Evolutionary conservation across 345 rosid genomes (phyloP).

Genomic region (Camelina laxa): DNA sequence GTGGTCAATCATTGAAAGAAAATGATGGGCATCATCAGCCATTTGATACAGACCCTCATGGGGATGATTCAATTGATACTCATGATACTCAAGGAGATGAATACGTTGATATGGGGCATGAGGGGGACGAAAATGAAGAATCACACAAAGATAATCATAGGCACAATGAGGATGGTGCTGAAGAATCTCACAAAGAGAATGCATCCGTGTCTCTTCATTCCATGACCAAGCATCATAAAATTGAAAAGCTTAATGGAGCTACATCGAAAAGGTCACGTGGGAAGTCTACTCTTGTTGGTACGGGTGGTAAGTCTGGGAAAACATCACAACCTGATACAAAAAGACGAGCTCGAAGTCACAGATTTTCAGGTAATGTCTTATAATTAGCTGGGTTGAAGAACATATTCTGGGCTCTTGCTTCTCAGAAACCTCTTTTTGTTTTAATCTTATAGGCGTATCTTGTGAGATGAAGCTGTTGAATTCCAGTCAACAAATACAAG

Average conservation of each 20-base stretch:
- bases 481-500: constrained; percentile 75
- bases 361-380: constrained; percentile 54
- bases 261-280: constrained; percentile 45
- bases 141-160: constrained; percentile 35
- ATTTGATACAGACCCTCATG: constrained; percentile 55
- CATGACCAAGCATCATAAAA: constrained; percentile 45
- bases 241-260: constrained; percentile 47
- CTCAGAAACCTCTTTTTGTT: constrained; percentile 18
- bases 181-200: constrained; percentile 45
- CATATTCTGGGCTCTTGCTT: background rate
- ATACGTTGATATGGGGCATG: constrained; percentile 53
- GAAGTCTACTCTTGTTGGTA: constrained; percentile 41
- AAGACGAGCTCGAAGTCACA: constrained; percentile 58
- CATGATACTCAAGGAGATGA: constrained; percentile 53
- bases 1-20: constrained; percentile 45
- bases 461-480: constrained; percentile 89
- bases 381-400: constrained; percentile 4
- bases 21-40: constrained; percentile 44
- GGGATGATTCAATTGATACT: constrained; percentile 65
- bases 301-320: constrained; percentile 51
- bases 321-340: constrained; percentile 54
- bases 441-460: constrained; percentile 53
- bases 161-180: constrained; percentile 39
- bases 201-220: constrained; percentile 41
- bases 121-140: constrained; percentile 60